Evolutionary conservation across 257 asterid genomes (phyloP).

Genomic region (Catharanthus roseus): DNA sequence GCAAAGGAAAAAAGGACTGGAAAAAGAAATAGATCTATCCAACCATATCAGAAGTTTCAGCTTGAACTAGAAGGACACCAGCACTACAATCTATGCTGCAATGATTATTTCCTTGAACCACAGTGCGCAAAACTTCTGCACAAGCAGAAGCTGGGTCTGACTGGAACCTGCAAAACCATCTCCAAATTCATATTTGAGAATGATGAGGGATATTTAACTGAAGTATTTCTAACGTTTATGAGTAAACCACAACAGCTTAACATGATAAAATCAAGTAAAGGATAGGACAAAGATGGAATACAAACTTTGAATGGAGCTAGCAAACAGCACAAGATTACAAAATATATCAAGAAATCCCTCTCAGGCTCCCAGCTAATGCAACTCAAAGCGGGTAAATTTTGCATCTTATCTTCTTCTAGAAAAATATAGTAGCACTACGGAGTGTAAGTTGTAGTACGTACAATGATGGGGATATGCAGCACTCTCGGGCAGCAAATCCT

Average conservation of each 20-base stretch:
- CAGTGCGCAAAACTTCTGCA: conserved; percentile 42
- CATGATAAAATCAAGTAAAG: neutral
- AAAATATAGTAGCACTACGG: neutral
- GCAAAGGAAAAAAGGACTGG: neutral
- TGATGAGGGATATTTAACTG: neutral
- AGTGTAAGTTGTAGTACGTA: conserved; percentile 22
- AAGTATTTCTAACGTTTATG: too few species aligned
- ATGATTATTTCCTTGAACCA: conserved; percentile 31
- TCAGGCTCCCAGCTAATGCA: neutral
- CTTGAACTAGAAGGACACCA: conserved; percentile 78
- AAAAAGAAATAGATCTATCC: neutral
- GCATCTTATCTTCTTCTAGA: neutral
- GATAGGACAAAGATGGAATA: neutral
- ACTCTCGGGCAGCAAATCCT: conserved; percentile 80
- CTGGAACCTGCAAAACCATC: conserved; percentile 45
- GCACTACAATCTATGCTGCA: conserved; percentile 48
- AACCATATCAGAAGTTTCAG: conserved; percentile 37
- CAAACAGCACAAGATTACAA: neutral
- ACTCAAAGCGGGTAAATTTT: neutral
- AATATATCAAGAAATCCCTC: neutral
- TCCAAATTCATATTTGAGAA: neutral
- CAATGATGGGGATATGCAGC: conserved; percentile 72
- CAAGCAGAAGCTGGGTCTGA: conserved; percentile 82
- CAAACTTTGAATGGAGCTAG: neutral
- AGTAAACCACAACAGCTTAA: neutral